These are phyloP conservation scores for Sporobolomyces pararoseus DNA, from an alignment of 768 basidiomycete species.

Conservation along the genomic window DNA sequence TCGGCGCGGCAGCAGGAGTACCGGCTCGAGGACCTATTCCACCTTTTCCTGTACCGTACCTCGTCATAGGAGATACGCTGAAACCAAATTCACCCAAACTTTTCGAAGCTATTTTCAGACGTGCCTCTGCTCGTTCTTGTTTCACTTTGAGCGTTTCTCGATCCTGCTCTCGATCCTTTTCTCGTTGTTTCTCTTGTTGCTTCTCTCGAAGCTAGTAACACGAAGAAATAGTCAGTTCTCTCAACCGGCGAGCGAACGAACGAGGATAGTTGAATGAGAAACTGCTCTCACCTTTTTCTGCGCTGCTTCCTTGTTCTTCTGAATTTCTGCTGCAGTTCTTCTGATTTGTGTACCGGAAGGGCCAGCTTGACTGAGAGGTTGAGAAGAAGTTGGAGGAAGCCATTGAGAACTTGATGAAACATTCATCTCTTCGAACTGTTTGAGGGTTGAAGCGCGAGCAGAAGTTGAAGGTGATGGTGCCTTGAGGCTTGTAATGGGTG, in stretches of 20 bases:
- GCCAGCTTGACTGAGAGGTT: neutral
- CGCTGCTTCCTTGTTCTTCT: constrained; percentile 5
- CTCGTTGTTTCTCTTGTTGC: neutral
- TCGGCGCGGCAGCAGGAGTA: too few species aligned
- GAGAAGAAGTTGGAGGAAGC: neutral
- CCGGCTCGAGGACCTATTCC: neutral
- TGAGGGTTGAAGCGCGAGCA: neutral
- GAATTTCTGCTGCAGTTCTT: constrained; percentile 13
- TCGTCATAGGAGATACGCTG: constrained; percentile 12
- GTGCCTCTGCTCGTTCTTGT: neutral
- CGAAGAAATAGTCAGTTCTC: neutral
- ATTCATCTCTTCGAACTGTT: too few species aligned
- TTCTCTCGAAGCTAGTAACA: neutral
- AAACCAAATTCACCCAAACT: constrained; percentile 27
- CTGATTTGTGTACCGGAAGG: neutral
- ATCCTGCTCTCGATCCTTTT: neutral
- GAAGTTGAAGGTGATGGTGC: neutral
- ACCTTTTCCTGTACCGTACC: constrained; percentile 30
- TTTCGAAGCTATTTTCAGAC: constrained; percentile 6
- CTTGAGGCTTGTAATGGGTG: neutral
- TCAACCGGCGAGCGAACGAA: neutral
- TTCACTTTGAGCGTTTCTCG: neutral
- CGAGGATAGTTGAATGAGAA: neutral
- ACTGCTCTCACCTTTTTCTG: neutral
- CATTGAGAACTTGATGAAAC: neutral